A percentile compares a stretch with the other conserved stretches of the same genome.
phyloP scores from a whole-genome alignment of 2,329 filamentous ascomycete species.

The Aspergillus sp. region DNA sequence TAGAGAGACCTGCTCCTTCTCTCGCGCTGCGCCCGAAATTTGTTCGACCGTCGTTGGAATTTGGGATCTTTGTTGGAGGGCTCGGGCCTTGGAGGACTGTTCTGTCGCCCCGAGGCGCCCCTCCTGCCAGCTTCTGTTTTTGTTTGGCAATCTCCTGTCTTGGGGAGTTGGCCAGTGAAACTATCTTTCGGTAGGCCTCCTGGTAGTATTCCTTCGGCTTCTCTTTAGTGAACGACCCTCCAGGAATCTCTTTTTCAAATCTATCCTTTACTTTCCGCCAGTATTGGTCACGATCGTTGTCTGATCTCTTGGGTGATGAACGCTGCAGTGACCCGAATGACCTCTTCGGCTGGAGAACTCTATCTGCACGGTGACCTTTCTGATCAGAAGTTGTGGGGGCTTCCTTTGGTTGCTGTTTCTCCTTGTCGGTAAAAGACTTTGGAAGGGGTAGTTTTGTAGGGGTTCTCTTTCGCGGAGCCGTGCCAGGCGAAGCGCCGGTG shows the following conservation, averaged over 20 bases:
- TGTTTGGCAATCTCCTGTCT: slow-evolving; percentile 23
- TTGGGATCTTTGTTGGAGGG: slow-evolving; percentile 42
- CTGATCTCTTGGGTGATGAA: slow-evolving; percentile 15
- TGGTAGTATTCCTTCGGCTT: slow-evolving; percentile 24
- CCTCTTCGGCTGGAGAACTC: slow-evolving; percentile 8
- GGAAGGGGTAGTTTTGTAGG: slow-evolving; percentile 35
- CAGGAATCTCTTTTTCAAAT: slow-evolving; percentile 29
- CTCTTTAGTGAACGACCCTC: slow-evolving; percentile 22
- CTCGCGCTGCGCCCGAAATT: slow-evolving; percentile 23
- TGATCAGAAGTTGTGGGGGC: slow-evolving; percentile 16
- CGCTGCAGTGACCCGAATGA: slow-evolving; percentile 11
- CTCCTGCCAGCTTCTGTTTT: slow-evolving; percentile 19
- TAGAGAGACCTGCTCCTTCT: slow-evolving; percentile 11
- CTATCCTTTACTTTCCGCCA: slow-evolving; percentile 32
- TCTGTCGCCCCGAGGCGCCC: slow-evolving; percentile 10
- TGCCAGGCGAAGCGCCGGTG: slow-evolving; percentile 11
- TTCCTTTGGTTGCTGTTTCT: slow-evolving; percentile 18
- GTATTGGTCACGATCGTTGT: slow-evolving; percentile 31
- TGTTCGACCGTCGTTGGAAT: slow-evolving; percentile 31
- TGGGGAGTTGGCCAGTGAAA: slow-evolving; percentile 25
- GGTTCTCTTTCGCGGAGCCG: slow-evolving; percentile 21
- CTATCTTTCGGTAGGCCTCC: slow-evolving; percentile 25
- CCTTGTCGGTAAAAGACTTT: slow-evolving; percentile 23
- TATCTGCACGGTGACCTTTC: slow-evolving; percentile 6
- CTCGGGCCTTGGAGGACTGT: slow-evolving; percentile 30